Evolutionary conservation across 306 rosid species (phyloP).

Genomic region (Acacia acuminata): DNA sequence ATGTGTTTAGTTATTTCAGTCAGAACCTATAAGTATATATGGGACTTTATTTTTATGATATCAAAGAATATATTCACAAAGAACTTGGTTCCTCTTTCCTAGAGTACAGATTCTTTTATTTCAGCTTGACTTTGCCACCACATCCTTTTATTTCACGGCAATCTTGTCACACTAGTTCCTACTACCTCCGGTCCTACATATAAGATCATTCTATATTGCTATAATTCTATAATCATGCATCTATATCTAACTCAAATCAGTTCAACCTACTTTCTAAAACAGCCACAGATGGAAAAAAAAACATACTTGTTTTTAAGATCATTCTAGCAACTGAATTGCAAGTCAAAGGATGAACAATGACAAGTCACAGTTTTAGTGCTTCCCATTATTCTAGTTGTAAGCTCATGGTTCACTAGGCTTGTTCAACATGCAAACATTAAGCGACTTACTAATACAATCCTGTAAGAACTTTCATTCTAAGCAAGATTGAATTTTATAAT

Average conservation of each 20-base stretch:
- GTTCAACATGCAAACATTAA: background rate
- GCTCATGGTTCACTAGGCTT: background rate
- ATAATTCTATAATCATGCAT: background rate
- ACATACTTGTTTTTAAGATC: background rate
- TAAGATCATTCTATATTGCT: background rate
- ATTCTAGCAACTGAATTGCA: background rate
- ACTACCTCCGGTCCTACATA: no score
- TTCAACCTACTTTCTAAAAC: background rate
- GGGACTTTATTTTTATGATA: no score
- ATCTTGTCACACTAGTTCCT: background rate
- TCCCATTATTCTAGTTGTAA: background rate
- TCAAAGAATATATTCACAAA: no score
- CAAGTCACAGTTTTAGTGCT: background rate
- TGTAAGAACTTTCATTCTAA: background rate
- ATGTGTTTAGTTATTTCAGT: no score
- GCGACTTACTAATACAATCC: background rate
- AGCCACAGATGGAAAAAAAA: background rate
- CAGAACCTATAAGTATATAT: no score
- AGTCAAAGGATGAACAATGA: background rate
- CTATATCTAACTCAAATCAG: background rate
- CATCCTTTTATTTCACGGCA: background rate
- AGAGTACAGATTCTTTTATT: no score
- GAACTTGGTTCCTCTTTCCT: no score
- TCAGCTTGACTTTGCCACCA: constrained; percentile 6
- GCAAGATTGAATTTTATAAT: background rate